Conservation (phyloP, 2,329 filamentous ascomycete species). For the Cytospora schulzeri region DNA sequence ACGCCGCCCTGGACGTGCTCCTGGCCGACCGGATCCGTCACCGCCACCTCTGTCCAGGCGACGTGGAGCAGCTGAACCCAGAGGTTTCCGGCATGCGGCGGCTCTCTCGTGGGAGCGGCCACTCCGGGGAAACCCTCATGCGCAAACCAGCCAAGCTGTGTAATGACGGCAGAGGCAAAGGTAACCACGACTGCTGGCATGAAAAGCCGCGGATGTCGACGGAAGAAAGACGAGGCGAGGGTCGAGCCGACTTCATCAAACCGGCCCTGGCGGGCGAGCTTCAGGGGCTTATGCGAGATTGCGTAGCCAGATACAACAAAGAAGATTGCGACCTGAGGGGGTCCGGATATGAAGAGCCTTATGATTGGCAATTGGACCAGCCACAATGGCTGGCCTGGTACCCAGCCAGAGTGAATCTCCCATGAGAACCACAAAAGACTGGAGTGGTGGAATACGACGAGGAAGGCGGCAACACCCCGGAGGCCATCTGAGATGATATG, state of each 20-base stretch:
- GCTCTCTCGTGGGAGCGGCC: slow-evolving; percentile 27
- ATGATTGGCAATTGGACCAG: slow-evolving; percentile 36
- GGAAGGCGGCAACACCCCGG: slow-evolving; percentile 31
- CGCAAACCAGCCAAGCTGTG: slow-evolving; percentile 30
- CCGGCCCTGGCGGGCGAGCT: slow-evolving; percentile 32
- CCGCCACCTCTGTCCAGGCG: slow-evolving; percentile 5
- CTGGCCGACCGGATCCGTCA: slow-evolving; percentile 30
- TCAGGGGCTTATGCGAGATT: slow-evolving; percentile 41
- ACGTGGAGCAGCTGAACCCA: slow-evolving; percentile 32
- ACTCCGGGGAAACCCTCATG: slow-evolving; percentile 29
- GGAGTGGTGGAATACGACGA: slow-evolving; percentile 31
- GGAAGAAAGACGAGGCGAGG: slow-evolving; percentile 35
- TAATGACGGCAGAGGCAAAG: slow-evolving; percentile 21
- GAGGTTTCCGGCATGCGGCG: slow-evolving; percentile 28
- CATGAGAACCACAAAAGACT: slow-evolving; percentile 25
- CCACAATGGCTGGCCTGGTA: slow-evolving; percentile 17
- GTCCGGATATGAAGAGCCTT: slow-evolving; percentile 35
- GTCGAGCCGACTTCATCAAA: slow-evolving; percentile 29
- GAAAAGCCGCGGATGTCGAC: slow-evolving; percentile 35
- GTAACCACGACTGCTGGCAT: slow-evolving; percentile 31
- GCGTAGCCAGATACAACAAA: slow-evolving; percentile 46
- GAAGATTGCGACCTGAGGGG: slow-evolving; percentile 39
- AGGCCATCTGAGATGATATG: slow-evolving; percentile 28
- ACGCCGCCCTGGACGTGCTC: slow-evolving; percentile 18
- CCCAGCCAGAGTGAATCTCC: slow-evolving; percentile 26